Percentiles rank a stretch among this genome's conserved stretches.
phyloP scores from a whole-genome alignment of 2,329 filamentous ascomycete genomes.

The Hymenoscyphus linearis region DNA sequence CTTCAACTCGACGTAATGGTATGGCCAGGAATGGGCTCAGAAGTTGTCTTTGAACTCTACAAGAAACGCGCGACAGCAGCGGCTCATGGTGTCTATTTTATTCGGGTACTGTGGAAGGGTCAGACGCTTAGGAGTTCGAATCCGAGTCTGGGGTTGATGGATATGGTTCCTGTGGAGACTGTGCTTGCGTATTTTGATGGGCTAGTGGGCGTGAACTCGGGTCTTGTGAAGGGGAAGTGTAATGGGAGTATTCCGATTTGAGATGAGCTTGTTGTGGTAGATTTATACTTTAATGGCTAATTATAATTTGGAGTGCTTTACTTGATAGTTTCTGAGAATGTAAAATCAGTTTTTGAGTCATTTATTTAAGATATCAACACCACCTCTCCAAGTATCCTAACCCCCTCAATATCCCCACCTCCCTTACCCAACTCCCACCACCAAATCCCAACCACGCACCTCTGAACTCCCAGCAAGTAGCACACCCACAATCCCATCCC shows the following conservation, averaged over 20 bases:
- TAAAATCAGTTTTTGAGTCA: too few relatives aligned
- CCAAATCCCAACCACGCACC: too few relatives aligned
- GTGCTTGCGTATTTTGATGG: conserved; percentile 68
- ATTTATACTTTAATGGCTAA: not conserved
- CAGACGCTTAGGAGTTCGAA: conserved; percentile 61
- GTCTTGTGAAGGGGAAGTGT: conserved; percentile 38
- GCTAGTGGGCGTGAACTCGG: conserved; percentile 52
- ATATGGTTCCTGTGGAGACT: conserved; percentile 63
- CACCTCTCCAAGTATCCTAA: too few relatives aligned
- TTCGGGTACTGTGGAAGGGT: conserved; percentile 69
- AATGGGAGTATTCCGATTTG: conserved; percentile 16
- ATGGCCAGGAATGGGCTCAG: conserved; percentile 78
- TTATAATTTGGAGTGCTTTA: not conserved
- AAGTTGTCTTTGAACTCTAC: conserved; percentile 74
- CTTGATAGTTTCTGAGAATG: not conserved
- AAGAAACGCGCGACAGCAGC: conserved; percentile 32
- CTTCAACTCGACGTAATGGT: conserved; percentile 72
- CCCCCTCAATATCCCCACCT: too few relatives aligned
- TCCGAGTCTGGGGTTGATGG: conserved; percentile 60
- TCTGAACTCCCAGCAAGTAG: too few relatives aligned
- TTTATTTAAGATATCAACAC: too few relatives aligned
- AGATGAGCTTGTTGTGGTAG: not conserved
- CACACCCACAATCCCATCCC: too few relatives aligned
- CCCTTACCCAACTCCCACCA: too few relatives aligned
- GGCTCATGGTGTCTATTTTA: conserved; percentile 38